Evolutionary conservation across 495 filamentous ascomycete genomes (phyloP).

Genomic region (Clohesyomyces aquaticus): DNA sequence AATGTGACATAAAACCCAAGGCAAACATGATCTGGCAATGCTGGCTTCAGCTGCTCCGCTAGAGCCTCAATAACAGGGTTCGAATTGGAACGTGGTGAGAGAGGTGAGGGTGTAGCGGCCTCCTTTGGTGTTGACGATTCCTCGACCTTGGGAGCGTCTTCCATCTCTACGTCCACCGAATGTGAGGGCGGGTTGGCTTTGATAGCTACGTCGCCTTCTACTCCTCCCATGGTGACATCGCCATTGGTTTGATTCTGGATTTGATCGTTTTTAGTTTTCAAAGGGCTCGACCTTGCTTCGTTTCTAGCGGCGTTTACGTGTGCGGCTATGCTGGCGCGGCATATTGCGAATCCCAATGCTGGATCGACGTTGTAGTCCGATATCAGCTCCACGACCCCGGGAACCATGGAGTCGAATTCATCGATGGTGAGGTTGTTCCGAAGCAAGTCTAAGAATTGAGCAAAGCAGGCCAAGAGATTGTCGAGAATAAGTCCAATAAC

Average conservation of each 20-base stretch:
- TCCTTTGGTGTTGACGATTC: conserved; percentile 6
- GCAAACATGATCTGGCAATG: conserved; percentile 67
- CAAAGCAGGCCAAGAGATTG: conserved; percentile 80
- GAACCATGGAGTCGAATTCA: conserved; percentile 82
- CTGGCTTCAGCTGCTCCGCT: conserved; percentile 65
- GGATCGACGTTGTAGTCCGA: conserved; percentile 79
- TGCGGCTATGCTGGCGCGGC: conserved; percentile 65
- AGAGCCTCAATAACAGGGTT: conserved; percentile 78
- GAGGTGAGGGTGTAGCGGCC: neutral
- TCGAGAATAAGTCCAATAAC: conserved; percentile 83
- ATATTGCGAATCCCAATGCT: conserved; percentile 85
- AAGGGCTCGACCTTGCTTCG: conserved; percentile 41
- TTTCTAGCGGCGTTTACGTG: conserved; percentile 45
- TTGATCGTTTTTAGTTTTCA: conserved; percentile 40
- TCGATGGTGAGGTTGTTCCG: conserved; percentile 73
- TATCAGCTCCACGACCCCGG: conserved; percentile 71
- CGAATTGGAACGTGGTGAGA: conserved; percentile 50
- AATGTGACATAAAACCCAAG: conserved; percentile 86
- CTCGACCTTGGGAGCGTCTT: conserved; percentile 29
- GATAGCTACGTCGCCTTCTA: neutral
- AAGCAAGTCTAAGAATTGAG: conserved; percentile 87
- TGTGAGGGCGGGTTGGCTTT: conserved; percentile 43
- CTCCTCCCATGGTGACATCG: conserved; percentile 43
- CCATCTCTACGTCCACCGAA: conserved; percentile 47
- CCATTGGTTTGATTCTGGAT: conserved; percentile 24